A percentile compares a stretch with the other conserved stretches of the same genome.
Conservation (phyloP, 1,284 basidiomycete genomes). For the Puccinia triticina region DNA sequence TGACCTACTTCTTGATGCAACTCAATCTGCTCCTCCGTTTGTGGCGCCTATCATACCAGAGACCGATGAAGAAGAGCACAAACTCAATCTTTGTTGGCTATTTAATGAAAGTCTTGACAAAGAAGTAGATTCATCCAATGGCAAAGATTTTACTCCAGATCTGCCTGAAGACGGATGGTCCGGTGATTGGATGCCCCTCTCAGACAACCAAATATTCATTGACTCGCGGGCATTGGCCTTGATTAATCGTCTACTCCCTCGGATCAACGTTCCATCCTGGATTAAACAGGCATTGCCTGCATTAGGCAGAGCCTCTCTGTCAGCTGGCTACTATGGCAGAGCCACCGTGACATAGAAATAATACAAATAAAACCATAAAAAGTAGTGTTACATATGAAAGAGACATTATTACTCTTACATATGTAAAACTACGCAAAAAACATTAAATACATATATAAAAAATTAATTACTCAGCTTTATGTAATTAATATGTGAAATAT, state of each 20-base stretch:
- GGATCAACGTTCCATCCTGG: slow-evolving; percentile 28
- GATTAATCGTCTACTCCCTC: slow-evolving; percentile 7
- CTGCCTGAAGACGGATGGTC: slow-evolving; percentile 1
- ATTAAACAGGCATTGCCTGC: slow-evolving; percentile 18
- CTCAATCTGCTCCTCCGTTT: not conserved
- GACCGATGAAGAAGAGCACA: too few relatives aligned
- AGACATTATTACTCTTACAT: too few relatives aligned
- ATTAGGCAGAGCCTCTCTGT: slow-evolving; percentile 28
- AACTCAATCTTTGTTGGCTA: not conserved
- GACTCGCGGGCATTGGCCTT: not conserved
- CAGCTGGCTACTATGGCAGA: too few relatives aligned
- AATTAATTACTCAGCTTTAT: too few relatives aligned
- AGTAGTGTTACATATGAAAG: too few relatives aligned
- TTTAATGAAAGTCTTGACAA: not conserved
- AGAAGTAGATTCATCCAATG: not conserved
- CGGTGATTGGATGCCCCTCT: slow-evolving; percentile 1
- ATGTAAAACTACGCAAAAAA: too few relatives aligned
- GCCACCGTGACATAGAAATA: too few relatives aligned
- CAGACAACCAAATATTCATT: not conserved
- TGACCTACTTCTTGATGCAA: slow-evolving; percentile 21
- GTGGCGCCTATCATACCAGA: too few relatives aligned
- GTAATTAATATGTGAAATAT: too few relatives aligned
- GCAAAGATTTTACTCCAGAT: not conserved
- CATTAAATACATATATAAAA: too few relatives aligned
- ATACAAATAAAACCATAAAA: too few relatives aligned